These are phyloP conservation scores for Verticillium zaregamsianum DNA, from an alignment of 2,329 filamentous ascomycete species.

Conservation along the genomic window DNA sequence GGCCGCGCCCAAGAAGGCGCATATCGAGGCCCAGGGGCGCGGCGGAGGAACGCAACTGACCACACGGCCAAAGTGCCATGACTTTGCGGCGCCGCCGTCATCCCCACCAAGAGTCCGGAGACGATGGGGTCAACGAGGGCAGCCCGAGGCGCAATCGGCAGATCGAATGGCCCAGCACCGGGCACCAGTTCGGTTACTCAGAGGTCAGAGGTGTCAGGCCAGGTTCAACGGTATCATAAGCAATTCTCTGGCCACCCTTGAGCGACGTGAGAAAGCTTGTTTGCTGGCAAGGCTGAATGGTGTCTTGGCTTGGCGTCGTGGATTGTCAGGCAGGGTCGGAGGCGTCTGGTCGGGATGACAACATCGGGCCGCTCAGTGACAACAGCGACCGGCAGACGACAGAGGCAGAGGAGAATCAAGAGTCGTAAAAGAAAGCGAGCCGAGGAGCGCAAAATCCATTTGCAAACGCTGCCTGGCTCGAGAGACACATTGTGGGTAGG, in stretches of 20 bases:
- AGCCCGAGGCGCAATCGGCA: too few species aligned
- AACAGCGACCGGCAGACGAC: neutral
- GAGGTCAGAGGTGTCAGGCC: too few species aligned
- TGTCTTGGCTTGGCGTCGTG: too few species aligned
- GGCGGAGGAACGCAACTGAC: constrained; percentile 2
- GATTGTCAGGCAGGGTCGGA: neutral
- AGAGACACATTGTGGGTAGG: neutral
- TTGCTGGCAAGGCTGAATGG: neutral
- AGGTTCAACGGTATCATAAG: too few species aligned
- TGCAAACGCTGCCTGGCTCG: neutral
- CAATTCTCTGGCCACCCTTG: too few species aligned
- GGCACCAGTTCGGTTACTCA: too few species aligned
- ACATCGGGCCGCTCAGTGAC: neutral
- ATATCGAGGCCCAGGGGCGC: too few species aligned
- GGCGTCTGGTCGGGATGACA: neutral
- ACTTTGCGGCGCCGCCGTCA: constrained; percentile 12
- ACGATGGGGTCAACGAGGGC: neutral
- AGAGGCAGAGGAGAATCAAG: neutral
- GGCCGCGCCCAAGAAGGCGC: too few species aligned
- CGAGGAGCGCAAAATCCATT: neutral
- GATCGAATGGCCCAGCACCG: too few species aligned
- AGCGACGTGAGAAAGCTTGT: neutral
- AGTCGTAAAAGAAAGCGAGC: neutral
- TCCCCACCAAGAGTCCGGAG: neutral
- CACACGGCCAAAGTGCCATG: constrained; percentile 11